phyloP scores from a whole-genome alignment of 192 early-diverging fungal genomes.

The Gryganskiella cystojenkinii region DNA sequence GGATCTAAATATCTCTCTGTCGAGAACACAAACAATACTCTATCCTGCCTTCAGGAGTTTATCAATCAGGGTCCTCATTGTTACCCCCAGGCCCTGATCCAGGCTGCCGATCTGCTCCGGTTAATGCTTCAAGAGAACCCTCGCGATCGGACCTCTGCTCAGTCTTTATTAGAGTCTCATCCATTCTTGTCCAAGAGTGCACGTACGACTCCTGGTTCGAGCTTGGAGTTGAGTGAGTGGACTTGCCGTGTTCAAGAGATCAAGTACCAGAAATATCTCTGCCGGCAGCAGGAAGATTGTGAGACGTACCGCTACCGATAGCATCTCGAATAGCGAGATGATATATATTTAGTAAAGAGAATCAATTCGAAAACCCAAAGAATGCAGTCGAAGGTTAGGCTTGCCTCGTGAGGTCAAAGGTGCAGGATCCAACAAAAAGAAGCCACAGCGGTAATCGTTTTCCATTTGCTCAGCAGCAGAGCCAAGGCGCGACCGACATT shows the following conservation, averaged over 20 bases:
- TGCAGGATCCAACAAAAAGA: too few relatives aligned
- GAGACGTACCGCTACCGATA: slow-evolving; percentile 45
- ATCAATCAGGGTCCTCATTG: slow-evolving; percentile 42
- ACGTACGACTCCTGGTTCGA: background rate
- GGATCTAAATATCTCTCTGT: slow-evolving; percentile 73
- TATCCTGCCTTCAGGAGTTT: slow-evolving; percentile 62
- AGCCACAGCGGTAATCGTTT: too few relatives aligned
- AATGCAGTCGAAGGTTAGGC: too few relatives aligned
- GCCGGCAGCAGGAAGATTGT: slow-evolving; percentile 24
- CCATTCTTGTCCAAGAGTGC: slow-evolving; percentile 52
- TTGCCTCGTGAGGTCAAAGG: too few relatives aligned
- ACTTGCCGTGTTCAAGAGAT: slow-evolving; percentile 40
- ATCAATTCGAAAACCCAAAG: too few relatives aligned
- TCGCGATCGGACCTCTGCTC: slow-evolving; percentile 64
- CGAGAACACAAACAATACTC: slow-evolving; percentile 72
- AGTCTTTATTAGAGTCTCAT: slow-evolving; percentile 65
- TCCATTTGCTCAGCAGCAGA: too few relatives aligned
- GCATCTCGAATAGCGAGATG: background rate
- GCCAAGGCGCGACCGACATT: too few relatives aligned
- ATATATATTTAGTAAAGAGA: background rate
- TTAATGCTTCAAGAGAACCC: slow-evolving; percentile 67
- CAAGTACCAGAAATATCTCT: slow-evolving; percentile 44
- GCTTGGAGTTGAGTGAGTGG: slow-evolving; percentile 41
- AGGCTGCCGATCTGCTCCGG: slow-evolving; percentile 72
- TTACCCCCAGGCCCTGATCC: slow-evolving; percentile 62